phyloP scores from a whole-genome alignment of 2,329 filamentous ascomycete genomes.

The Penicillium olsonii region DNA sequence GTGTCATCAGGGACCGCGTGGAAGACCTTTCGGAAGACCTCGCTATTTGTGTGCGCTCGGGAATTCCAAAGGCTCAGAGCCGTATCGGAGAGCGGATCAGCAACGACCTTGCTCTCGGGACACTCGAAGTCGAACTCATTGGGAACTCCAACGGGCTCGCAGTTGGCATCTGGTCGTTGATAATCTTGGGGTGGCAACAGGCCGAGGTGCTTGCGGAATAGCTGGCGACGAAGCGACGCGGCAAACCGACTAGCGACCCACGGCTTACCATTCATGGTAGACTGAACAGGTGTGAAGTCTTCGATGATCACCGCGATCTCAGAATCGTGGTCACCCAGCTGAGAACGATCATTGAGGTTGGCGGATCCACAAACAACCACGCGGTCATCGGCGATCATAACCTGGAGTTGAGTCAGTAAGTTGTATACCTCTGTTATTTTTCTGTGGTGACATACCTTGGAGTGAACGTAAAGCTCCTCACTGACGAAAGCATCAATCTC shows the following conservation, averaged over 20 bases:
- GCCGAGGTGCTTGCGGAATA: constrained; percentile 91
- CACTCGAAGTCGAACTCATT: constrained; percentile 58
- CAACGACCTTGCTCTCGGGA: constrained; percentile 52
- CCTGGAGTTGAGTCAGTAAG: constrained; percentile 30
- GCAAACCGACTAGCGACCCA: constrained; percentile 82
- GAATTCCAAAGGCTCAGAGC: constrained; percentile 60
- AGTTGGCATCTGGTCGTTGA: constrained; percentile 60
- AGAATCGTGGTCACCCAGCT: constrained; percentile 85
- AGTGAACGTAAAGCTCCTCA: constrained; percentile 64
- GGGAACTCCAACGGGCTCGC: constrained; percentile 57
- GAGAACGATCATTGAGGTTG: constrained; percentile 89
- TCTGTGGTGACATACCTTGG: constrained; percentile 42
- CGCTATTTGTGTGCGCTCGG: constrained; percentile 60
- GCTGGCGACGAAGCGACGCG: constrained; percentile 73
- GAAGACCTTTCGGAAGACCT: constrained; percentile 63
- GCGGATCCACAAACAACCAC: constrained; percentile 82
- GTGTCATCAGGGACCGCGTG: constrained; percentile 62
- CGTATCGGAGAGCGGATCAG: constrained; percentile 60
- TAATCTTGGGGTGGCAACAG: constrained; percentile 73
- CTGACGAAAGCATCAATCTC: constrained; percentile 65
- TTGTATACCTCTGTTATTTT: not conserved
- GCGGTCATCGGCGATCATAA: constrained; percentile 81
- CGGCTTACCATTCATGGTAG: constrained; percentile 74
- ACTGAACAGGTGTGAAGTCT: constrained; percentile 71
- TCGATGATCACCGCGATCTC: constrained; percentile 90